A percentile compares a stretch with the other conserved stretches of the same genome.
Evolutionary conservation across 441 rosid genomes (phyloP).

Genomic region (Codiaeum variegatum): DNA sequence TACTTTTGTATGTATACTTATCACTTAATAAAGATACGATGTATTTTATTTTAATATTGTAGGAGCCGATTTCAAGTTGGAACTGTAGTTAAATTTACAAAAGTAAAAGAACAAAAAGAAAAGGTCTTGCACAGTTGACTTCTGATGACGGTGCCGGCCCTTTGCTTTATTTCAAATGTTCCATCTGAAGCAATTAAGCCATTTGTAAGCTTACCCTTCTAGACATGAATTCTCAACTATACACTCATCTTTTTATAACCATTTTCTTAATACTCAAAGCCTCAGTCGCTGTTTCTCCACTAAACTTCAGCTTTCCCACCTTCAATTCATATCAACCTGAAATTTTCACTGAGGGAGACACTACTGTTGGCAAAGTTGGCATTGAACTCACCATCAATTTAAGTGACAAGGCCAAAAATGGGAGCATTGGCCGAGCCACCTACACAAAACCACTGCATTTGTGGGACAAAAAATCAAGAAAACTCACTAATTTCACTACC

Average conservation of each 20-base stretch:
- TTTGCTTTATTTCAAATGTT: too few relatives aligned
- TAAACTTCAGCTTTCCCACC: conserved; percentile 1
- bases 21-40: too few relatives aligned
- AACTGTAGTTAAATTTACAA: too few relatives aligned
- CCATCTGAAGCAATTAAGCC: too few relatives aligned
- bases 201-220: too few relatives aligned
- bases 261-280: neutral
- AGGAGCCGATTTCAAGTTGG: too few relatives aligned
- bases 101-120: too few relatives aligned
- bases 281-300: neutral
- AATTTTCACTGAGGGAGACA: neutral
- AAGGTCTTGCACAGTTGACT: too few relatives aligned
- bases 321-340: neutral
- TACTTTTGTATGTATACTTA: too few relatives aligned
- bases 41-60: too few relatives aligned
- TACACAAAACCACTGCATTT: conserved; percentile 21
- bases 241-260: neutral
- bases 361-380: neutral
- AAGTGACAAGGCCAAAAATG: fast-evolving
- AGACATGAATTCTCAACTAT: neutral
- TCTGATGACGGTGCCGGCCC: too few relatives aligned
- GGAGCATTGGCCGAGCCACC: conserved; percentile 11
- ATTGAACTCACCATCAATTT: conserved; percentile 5
- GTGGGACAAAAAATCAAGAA: conserved; percentile 25
- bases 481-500: conserved; percentile 28